phyloP scores from a whole-genome alignment of 179 eudicot species.

The Kewa caespitosa region DNA sequence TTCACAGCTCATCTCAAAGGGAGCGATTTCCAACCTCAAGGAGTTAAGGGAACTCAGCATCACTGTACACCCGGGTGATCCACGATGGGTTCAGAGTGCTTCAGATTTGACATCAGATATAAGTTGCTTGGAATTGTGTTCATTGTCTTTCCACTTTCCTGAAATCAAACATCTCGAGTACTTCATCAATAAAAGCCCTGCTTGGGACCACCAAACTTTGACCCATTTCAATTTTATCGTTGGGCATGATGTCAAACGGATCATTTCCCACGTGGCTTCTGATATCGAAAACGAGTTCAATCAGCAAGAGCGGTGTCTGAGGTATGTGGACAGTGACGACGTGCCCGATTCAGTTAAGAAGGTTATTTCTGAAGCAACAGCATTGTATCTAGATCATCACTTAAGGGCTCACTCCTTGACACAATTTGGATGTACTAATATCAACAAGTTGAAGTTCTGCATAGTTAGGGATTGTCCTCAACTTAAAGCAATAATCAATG shows the following conservation, averaged over 20 bases:
- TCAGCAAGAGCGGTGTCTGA: neutral
- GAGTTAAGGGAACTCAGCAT: neutral
- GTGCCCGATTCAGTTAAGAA: neutral
- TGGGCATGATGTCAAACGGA: constrained; percentile 1
- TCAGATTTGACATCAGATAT: neutral
- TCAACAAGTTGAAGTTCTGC: neutral
- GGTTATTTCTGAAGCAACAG: neutral
- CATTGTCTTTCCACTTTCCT: constrained; percentile 10
- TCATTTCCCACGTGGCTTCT: neutral
- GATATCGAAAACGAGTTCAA: neutral
- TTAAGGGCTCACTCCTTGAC: neutral
- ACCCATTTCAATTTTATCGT: neutral
- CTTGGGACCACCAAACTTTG: neutral
- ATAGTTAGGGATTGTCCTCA: constrained; percentile 4
- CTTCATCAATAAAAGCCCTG: neutral
- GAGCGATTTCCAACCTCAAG: neutral
- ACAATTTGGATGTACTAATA: neutral
- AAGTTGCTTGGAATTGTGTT: neutral
- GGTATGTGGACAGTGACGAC: constrained; percentile 4
- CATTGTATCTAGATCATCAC: constrained; percentile 14
- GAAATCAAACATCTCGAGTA: neutral
- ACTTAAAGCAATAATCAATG: neutral
- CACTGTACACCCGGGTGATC: constrained; percentile 9
- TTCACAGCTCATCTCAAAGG: neutral
- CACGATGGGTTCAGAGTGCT: neutral